Evolutionary conservation across 441 rosid genomes (phyloP), one percentile per base, ranked within the genome.

Genomic region (Syzygium malaccense): DNA sequence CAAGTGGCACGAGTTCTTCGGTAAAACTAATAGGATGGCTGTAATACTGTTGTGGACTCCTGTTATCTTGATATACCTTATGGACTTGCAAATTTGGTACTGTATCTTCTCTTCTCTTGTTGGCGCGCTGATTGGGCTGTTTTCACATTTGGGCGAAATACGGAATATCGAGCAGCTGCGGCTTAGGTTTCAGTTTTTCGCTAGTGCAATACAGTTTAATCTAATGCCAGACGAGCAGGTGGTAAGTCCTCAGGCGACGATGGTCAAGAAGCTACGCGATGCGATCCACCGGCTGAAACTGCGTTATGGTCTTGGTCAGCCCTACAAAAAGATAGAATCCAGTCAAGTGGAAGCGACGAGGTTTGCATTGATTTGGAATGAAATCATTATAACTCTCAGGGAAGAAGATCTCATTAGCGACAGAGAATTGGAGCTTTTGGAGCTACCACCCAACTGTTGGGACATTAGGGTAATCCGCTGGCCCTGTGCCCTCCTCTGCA

Each of bases 61-160:
- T 19, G 87, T 87, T 32, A 54, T 87, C 56, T 49, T 89, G 85
- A 87, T 89, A 66, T 89, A 89, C 80, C 87, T 89, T 28, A 89
- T 89, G 91, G 91, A 89, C 58, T 28, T 89, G 58, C 91, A 89
- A 41, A 87, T 89, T 55, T 89, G 91, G 91, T 89, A 87, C 60
- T 28, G 89, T 18, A 84, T 89, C 84, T 89, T 55, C 86, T 84
- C 89, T 33, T 89, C 88, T 41, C 41, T 84, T 32, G 86, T 33
- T 25, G 88, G 91, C 15, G 86, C 85, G 45, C 4, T 37, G 4
- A 55, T 89, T 25, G 91, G 89, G 33, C 45, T 87, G 64, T 87
- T 89, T 87, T 87, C 88, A 45, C 86, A 87, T 62, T 87, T 89
- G 55, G 91, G 91, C 4, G 91, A 87, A 71, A 89, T 89, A 66